Base-by-base conservation (phyloP, 2,329 filamentous ascomycete species). In the Tolypocladium nubicola region DNA sequence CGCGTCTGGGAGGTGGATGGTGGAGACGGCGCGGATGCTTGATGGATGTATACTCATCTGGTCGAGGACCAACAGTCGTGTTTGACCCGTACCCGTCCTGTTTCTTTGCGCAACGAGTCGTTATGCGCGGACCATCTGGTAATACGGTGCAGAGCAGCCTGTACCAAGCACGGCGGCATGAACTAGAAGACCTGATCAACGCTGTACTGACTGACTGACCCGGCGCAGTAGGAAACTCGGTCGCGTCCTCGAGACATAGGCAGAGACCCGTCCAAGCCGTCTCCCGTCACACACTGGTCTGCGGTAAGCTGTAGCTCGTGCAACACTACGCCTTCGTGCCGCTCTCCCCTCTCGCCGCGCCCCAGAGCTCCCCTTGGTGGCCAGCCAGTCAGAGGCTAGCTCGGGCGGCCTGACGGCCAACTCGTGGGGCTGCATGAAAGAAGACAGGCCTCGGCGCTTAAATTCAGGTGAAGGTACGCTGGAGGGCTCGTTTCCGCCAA, bases 401-500 rank as follows among this genome's bases (percentile, higher is more conserved):
- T 56, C 33, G 54, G 53, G 41, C 30, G 53, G 13, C 38, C 41
- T 54, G 59, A 56, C 60, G 60, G 62, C 60, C 63, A 69, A 66
- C 65, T 59, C 68, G 68, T 69, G 68, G 73, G 73, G 72, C 74
- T 77, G 77, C 77, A 79, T 74, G 71, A 69, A 71, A 70, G 67
- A 65, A 68, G 74, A 76, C 77, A 79, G 75, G 74, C 74, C 70
- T 76, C 75, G 77, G 80, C 80, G 80, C 80, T 83, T 83, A 83
- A 50, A 72, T 67, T 68, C 67, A 68, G 63, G 70, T 68, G 68
- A 50, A n/a, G 33, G 53, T 47, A n/a, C 53, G 45, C 35, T 57
- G 73, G 61, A 62, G 64, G 23, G 62, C 69, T 75, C 72, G 69
- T 73, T 72, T 73, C 70, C 67, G 67, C 69, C 66, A 10, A n/a